phyloP scores from a whole-genome alignment of 169 alveolate species.

The Babesia microti region DNA sequence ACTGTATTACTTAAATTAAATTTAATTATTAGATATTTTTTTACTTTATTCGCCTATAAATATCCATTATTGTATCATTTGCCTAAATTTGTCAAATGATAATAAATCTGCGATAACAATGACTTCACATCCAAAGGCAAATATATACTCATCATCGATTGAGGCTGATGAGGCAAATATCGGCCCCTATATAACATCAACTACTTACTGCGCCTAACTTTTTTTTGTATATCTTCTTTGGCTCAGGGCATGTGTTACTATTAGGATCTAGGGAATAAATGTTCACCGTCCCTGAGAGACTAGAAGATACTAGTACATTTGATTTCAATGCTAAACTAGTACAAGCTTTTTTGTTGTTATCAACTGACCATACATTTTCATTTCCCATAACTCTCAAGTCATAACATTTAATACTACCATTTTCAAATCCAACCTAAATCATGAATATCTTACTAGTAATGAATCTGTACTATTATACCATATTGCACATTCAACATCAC shows the following conservation, averaged over 20 bases:
- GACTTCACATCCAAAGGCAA: conserved; percentile 27
- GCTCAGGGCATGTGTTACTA: conserved; percentile 9
- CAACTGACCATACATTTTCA: conserved; percentile 14
- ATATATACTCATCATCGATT: conserved; percentile 17
- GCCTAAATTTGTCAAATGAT: conserved; percentile 1
- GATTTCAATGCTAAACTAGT: conserved; percentile 4
- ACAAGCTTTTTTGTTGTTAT: conserved; percentile 37
- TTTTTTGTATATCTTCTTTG: conserved; percentile 33
- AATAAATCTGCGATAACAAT: conserved; percentile 34
- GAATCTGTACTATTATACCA: conserved; percentile 6
- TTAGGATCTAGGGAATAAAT: conserved; percentile 10
- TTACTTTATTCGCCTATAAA: too few species aligned
- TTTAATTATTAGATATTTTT: too few species aligned
- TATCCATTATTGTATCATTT: too few species aligned
- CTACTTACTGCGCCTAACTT: neutral
- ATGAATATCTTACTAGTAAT: neutral
- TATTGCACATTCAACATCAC: conserved; percentile 30
- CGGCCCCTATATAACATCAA: conserved; percentile 13
- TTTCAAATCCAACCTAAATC: conserved; percentile 21
- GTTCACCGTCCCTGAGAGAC: conserved; percentile 38
- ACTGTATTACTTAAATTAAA: too few species aligned
- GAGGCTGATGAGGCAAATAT: conserved; percentile 18
- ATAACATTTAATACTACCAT: conserved; percentile 22
- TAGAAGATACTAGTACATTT: conserved; percentile 36
- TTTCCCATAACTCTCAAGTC: conserved; percentile 15